Conservation (phyloP, 2,329 filamentous ascomycete species). For the Colletotrichum sp. region DNA sequence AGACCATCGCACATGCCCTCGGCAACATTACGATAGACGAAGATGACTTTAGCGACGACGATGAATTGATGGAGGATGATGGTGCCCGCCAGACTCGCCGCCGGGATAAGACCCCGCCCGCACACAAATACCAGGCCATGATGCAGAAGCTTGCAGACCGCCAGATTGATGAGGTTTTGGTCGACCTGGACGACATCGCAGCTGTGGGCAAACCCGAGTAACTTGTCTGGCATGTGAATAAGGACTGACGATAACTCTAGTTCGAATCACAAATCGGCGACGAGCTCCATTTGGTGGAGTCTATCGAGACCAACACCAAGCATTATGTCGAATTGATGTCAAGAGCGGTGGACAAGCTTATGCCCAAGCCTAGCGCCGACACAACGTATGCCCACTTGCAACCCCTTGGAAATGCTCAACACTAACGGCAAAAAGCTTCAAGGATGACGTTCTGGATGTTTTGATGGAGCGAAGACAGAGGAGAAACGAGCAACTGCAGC, state of each 20-base stretch:
- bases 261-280: slow-evolving; percentile 77
- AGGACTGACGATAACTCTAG: slow-evolving; percentile 50
- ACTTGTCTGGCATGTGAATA: slow-evolving; percentile 81
- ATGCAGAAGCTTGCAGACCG: slow-evolving; percentile 89
- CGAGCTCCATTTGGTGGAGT: slow-evolving; percentile 76
- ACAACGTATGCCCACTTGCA: slow-evolving; percentile 64
- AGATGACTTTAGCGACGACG: slow-evolving; percentile 85
- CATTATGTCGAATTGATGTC: slow-evolving; percentile 95
- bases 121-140: slow-evolving; percentile 86
- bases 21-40: slow-evolving; percentile 86
- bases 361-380: slow-evolving; percentile 80
- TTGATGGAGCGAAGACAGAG: slow-evolving; percentile 91
- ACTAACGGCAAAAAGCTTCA: slow-evolving; percentile 66
- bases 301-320: slow-evolving; percentile 88
- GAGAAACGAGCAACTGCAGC: slow-evolving; percentile 78
- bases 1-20: slow-evolving; percentile 79
- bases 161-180: slow-evolving; percentile 74
- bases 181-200: slow-evolving; percentile 89
- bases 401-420: neutral
- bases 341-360: slow-evolving; percentile 82
- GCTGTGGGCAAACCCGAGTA: slow-evolving; percentile 65
- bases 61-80: slow-evolving; percentile 89
- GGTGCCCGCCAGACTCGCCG: slow-evolving; percentile 58
- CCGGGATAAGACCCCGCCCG: slow-evolving; percentile 59
- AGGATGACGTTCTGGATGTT: slow-evolving; percentile 96